Base-by-base conservation (phyloP, 768 basidiomycete species). In the Crucibulum laeve region DNA sequence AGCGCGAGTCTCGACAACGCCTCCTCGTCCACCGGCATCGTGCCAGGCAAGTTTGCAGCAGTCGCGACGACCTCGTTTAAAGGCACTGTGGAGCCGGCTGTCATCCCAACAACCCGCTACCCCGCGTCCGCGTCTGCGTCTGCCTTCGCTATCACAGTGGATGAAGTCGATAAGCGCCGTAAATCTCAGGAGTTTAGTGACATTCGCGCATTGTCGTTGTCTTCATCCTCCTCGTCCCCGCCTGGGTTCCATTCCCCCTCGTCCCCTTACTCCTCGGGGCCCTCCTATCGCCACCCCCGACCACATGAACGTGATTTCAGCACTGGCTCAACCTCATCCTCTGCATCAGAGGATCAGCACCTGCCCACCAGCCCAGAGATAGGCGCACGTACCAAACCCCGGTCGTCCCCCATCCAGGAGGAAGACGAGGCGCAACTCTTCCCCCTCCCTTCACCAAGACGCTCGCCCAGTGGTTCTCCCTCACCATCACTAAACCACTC, bases 101-200 rank as follows among this genome's bases (percentile, higher is more conserved):
- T 25, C 0, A 25, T 48, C 39, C 38, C 43, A 43, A 39, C 45
- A 15, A 22, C 43, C 32, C 39, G 32, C 49, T 17, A 19, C 28
- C 18, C 25, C 26, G 28, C 49, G 23, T 45, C n/a, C n/a, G n/a
- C n/a, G n/a, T n/a, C n/a, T n/a, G n/a, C n/a, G n/a, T n/a, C 62
- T 4, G 51, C 60, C 1, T 60, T 72, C 24, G 53, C 75, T 1
- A 63, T 82, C 15, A 76, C 59, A 4, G 81, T 84, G 0, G 84
- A 86, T 47, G 84, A 84, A 54, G 72, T 82, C 3, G 82, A 85
- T 50, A 78, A 71, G 51, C 68, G 79, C 18, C 66, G 78, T 10
- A 67, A 70, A 41, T 72, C 72, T 6, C 61, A 60, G n/a, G 76
- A 79, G 18, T 43, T 55, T 33, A 46, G 44, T 5, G 49, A 49